Percentiles rank a stretch among this genome's conserved stretches.
phyloP scores from a whole-genome alignment of 257 asterid genomes.

The Nicotiana sylvestris region DNA sequence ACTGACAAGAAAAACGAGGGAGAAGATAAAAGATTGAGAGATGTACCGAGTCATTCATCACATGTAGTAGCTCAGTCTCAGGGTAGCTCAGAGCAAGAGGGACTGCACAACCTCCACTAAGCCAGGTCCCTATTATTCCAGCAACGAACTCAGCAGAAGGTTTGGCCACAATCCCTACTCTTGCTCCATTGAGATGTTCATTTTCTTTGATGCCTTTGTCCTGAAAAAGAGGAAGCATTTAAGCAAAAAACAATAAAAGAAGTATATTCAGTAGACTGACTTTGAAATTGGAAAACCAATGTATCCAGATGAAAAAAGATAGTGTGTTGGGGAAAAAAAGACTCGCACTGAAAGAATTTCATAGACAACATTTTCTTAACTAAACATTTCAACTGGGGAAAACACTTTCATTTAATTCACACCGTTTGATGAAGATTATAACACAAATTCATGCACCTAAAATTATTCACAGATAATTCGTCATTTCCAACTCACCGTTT shows the following conservation, averaged over 20 bases:
- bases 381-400: not conserved
- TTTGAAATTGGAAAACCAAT: not conserved
- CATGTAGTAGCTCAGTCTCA: constrained; percentile 89
- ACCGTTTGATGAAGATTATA: not conserved
- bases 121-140: constrained; percentile 88
- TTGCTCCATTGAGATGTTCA: constrained; percentile 53
- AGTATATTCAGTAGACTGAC: not conserved
- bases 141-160: constrained; percentile 94
- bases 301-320: not conserved
- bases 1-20: not conserved
- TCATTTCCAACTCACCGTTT: constrained; percentile 44
- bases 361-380: not conserved
- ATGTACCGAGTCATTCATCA: constrained; percentile 88
- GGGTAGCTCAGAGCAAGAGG: constrained; percentile 99
- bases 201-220: constrained; percentile 34
- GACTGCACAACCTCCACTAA: constrained; percentile 90
- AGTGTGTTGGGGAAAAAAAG: not conserved
- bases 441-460: not conserved
- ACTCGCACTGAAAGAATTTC: not conserved
- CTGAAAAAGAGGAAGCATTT: constrained; percentile 28
- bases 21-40: constrained; percentile 9
- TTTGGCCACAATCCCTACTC: constrained; percentile 88
- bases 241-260: not conserved
- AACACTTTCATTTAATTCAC: not conserved
- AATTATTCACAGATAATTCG: not conserved